Base-by-base conservation (phyloP, 352 stramenopile species). In the Phytophthora pseudosyringae region DNA sequence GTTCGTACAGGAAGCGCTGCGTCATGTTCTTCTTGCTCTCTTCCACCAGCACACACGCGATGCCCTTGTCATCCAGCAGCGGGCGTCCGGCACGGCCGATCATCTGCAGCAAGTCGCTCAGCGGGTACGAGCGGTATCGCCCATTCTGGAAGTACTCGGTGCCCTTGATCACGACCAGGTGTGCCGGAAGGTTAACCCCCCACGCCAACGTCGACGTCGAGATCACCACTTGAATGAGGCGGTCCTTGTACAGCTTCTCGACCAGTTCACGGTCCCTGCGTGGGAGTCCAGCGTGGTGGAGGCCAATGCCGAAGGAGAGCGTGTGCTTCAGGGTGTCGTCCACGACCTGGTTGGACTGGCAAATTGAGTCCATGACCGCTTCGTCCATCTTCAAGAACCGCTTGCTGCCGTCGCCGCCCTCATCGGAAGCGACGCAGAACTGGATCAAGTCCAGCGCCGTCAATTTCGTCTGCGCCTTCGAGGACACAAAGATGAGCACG, bases 41-140 rank as follows among this genome's bases (percentile, higher is more conserved):
- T 70, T 98, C 89, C 8, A 98, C 95, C 46, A 99, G 89, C 15
- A 99, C 97, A 69, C 98, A 98, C 13, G 97, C 98, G 32, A 98
- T 83, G 33, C 96, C 96, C 69, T 93, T 89, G 16, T 91, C 91
- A 73, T 99, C 97, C 68, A 99, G 97, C 41, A 98, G 81, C 21
- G 97, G 97, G 3, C 98, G 88, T 8, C 98, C 98, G 4, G 98
- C 98, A 50, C 98, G 83, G 11, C 98, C 98, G 82, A 99, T 99
- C 98, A 99, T 99, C 73, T 99, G 98, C n/a, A 99, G 70, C 32
- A 99, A 80, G 73, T 99, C 97, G 11, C 97, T 99, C 52, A 99
- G 85, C 29, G 97, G 94, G 67, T 99, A 99, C 65, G 99, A 98
- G 18, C 98, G 91, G 76, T 99, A 99, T 16, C 97, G 81, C 7